Percentiles rank a stretch among this genome's conserved stretches.
Evolutionary conservation across 768 basidiomycete genomes (phyloP).

Genomic region (Russula brevipes): DNA sequence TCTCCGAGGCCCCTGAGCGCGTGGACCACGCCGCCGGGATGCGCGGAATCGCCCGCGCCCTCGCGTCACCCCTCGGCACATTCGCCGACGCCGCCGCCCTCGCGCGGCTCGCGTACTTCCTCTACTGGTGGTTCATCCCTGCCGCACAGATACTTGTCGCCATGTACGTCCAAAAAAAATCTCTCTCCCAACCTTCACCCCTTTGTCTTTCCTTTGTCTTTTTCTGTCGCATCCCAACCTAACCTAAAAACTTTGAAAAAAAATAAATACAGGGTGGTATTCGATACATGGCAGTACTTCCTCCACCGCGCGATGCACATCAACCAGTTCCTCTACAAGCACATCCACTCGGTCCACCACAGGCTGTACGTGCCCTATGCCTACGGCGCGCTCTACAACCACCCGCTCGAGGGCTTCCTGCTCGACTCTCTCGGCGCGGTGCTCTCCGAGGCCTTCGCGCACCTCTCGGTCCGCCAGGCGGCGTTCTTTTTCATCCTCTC

Average conservation of each 20-base stretch:
- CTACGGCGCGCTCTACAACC: conserved; percentile 95
- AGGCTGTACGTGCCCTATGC: conserved; percentile 95
- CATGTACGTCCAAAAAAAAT: conserved; percentile 55
- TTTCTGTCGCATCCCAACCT: no score
- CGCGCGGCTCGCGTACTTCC: conserved; percentile 45
- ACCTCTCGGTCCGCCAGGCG: conserved; percentile 77
- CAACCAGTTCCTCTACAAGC: conserved; percentile 85
- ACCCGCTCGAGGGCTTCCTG: conserved; percentile 89
- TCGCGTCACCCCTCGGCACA: conserved; percentile 27
- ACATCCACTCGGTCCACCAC: conserved; percentile 92
- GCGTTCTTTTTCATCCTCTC: conserved; percentile 78
- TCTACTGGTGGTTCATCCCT: conserved; percentile 96
- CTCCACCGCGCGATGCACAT: conserved; percentile 88
- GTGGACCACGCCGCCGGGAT: conserved; percentile 30
- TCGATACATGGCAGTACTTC: conserved; percentile 99
- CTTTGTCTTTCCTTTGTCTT: neutral
- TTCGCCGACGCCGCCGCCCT: conserved; percentile 35
- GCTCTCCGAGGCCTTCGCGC: conserved; percentile 62
- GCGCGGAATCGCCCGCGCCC: neutral
- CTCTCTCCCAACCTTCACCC: neutral
- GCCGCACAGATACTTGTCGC: conserved; percentile 64
- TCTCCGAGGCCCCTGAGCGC: conserved; percentile 40
- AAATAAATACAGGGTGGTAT: conserved; percentile 58
- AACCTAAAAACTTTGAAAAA: no score
- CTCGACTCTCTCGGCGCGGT: conserved; percentile 80